Base-by-base conservation (phyloP, 2,329 filamentous ascomycete genomes). In the Phaeosphaeriaceae sp. region DNA sequence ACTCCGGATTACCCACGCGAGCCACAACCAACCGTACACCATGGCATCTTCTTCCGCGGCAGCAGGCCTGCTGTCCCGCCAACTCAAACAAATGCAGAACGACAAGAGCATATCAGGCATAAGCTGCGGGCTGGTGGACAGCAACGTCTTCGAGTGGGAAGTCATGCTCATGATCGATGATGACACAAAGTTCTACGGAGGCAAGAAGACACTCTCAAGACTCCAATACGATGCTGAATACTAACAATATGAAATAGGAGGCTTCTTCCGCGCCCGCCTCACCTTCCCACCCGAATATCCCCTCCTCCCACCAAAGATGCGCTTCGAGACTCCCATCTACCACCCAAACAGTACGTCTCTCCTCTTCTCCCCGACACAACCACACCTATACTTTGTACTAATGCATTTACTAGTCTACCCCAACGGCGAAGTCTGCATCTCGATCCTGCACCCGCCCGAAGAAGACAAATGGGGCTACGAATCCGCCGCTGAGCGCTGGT, bases 101-200 rank as follows among this genome's bases (percentile, higher is more conserved):
- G 90, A 92, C 77, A 94, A 93, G 76, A 93, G 97, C 78, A 91
- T 98, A 49, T 93, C 93, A 0, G 95, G 94, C 54, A 97, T 98
- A 74, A 97, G 93, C 62, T 97, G 93, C 71, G 95, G 95, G 0
- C 83, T 99, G 46, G 89, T 94, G 53, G 89, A 90, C 71, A 91
- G 91, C 77, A 91, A 97, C 76, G 89, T 98, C 10, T 97, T 97
- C 67, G 91, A 97, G 82, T 99, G 95, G 95, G 94, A 98, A 79
- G 93, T 98, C 21, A 97, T 97, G 91, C 88, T 99, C 61, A 98
- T 99, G 94, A 94, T 98, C 66, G 93, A 88, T 63, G 94, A 97
- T 70, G 93, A 97, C 75, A 94, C 91, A 80, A 94, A 94, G 80
- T 91, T 92, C 79, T 97, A 97, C 71, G 94, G 94, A 71, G 94